Evolutionary conservation across 202 grass and related monocot genomes (phyloP), one percentile per base, ranked within the genome.

Genomic region (Carex arenaria): DNA sequence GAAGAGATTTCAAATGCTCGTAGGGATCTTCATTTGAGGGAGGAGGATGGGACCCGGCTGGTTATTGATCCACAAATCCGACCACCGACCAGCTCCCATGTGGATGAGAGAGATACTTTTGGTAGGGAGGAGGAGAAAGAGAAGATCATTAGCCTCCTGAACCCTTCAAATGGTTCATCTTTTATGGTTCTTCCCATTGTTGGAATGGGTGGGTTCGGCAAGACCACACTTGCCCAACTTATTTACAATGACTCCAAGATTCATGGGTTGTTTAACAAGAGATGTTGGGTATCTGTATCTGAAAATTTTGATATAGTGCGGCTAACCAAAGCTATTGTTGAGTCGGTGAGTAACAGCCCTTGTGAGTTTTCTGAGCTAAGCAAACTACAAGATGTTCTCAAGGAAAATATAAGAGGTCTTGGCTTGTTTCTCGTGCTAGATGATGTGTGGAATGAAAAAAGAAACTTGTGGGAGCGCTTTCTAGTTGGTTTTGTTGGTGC

Each of bases 201-300:
- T 85, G 87, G 87, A 51, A 85, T 63, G 52, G 87, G 83, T 1
- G 78, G 88, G n/a, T 19, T 86, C 10, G 84, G 80, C 1, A 90
- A 86, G 52, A 90, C 80, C 22, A 90, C 80, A 1, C 75, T 90
- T 0, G 80, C 84, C 23, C 81, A 70, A 18, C 38, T 87, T 8
- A 15, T 84, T 19, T 87, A 85, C 51, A 90, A 90, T 43, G 64
- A 87, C 2, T 14, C n/a, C 0, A 84, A 5, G 14, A 32, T 82
- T 19, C 7, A 1, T 30, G 6, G 15, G 3, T 69, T 13, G 0
- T 90, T 90, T 71, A 6, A 86, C 6, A 10, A 8, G 32, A 61
- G 51, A 49, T 52, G 34, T 22, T 87, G 85, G 88, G 64, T 90
- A 18, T 86, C 38, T 12, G 85, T 87, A 17, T 86, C 73, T 2